Conservation (phyloP, 2,329 filamentous ascomycete genomes). For the Coleophoma cylindrospora region DNA sequence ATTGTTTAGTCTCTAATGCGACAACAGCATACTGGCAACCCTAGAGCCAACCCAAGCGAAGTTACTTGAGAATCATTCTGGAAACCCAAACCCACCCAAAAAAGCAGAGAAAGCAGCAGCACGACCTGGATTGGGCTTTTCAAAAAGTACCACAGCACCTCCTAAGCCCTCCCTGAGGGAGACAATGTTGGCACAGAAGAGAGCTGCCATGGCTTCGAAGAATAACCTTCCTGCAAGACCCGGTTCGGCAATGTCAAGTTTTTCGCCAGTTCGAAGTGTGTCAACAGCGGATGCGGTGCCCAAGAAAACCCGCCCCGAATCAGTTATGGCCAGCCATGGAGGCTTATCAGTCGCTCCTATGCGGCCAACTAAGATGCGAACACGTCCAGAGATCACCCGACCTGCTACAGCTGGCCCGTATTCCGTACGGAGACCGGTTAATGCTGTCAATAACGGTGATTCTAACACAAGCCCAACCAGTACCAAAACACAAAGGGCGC, state of each 20-base stretch:
- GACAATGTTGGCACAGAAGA: constrained; percentile 79
- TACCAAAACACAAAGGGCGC: constrained; percentile 36
- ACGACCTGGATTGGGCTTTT: constrained; percentile 55
- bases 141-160: constrained; percentile 53
- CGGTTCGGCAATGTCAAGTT: constrained; percentile 59
- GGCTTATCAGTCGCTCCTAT: constrained; percentile 61
- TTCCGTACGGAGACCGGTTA: constrained; percentile 43
- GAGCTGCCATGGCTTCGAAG: constrained; percentile 39
- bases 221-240: constrained; percentile 51
- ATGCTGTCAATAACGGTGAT: constrained; percentile 22
- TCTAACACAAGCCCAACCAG: constrained; percentile 25
- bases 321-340: constrained; percentile 33
- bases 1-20: constrained; percentile 12
- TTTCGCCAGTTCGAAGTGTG: constrained; percentile 45
- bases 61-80: constrained; percentile 74
- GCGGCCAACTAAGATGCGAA: constrained; percentile 45
- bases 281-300: constrained; percentile 30
- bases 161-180: constrained; percentile 70
- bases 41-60: constrained; percentile 76
- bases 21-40: constrained; percentile 64
- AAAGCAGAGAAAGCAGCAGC: constrained; percentile 41
- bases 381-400: constrained; percentile 50
- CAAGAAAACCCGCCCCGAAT: constrained; percentile 37
- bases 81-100: constrained; percentile 70
- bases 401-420: constrained; percentile 64